These are phyloP conservation scores for Gremmenia infestans DNA, from an alignment of 2,329 filamentous ascomycete genomes.

Conservation along the genomic window DNA sequence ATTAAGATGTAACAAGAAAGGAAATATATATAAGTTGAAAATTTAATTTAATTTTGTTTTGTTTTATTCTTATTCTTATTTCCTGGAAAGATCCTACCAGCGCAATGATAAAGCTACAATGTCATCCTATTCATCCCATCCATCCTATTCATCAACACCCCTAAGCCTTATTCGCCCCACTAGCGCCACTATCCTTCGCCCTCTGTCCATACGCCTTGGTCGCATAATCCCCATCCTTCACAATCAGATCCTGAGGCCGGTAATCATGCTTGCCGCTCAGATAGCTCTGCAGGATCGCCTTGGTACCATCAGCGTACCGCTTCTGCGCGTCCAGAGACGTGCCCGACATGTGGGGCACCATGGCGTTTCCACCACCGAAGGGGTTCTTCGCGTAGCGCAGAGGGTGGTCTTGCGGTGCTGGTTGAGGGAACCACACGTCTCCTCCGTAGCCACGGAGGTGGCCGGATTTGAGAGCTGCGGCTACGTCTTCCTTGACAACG, in stretches of 20 bases:
- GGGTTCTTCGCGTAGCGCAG: constrained; percentile 91
- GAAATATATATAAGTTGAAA: too few relatives aligned
- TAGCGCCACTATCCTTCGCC: constrained; percentile 16
- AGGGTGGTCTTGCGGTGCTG: constrained; percentile 86
- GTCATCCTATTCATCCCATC: background rate
- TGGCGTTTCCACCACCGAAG: constrained; percentile 96
- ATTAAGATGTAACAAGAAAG: too few relatives aligned
- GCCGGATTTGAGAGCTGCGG: constrained; percentile 83
- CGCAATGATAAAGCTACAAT: background rate
- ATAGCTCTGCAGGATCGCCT: constrained; percentile 88
- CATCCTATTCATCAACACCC: background rate
- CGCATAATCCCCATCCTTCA: constrained; percentile 84
- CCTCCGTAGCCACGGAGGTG: constrained; percentile 87
- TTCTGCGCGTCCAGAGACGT: constrained; percentile 98
- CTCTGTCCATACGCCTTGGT: constrained; percentile 58
- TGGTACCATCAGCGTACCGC: constrained; percentile 81
- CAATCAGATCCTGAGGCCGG: constrained; percentile 83
- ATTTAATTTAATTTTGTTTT: too few relatives aligned
- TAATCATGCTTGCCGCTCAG: constrained; percentile 86
- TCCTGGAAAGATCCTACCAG: too few relatives aligned
- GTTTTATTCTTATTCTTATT: too few relatives aligned
- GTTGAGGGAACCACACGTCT: constrained; percentile 91
- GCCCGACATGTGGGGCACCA: constrained; percentile 98
- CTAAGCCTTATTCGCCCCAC: constrained; percentile 19
- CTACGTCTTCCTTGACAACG: constrained; percentile 98